phyloP scores from a whole-genome alignment of 2,329 filamentous ascomycete species.

The Colletotrichum paranaense region DNA sequence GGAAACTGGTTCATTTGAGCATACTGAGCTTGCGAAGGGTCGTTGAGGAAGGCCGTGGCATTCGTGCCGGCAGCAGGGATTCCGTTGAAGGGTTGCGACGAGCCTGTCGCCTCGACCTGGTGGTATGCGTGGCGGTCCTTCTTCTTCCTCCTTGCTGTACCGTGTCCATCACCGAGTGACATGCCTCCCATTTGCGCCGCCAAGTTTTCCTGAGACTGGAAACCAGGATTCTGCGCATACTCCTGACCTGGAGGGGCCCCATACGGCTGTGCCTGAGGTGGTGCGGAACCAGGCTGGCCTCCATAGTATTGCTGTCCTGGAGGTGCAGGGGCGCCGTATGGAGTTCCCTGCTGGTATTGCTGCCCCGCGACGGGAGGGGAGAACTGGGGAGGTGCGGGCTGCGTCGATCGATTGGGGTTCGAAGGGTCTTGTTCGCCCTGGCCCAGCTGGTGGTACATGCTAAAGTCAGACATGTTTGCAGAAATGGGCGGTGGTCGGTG shows the following conservation, averaged over 20 bases:
- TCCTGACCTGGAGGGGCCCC: constrained; percentile 43
- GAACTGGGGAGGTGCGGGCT: constrained; percentile 66
- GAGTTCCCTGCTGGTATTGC: constrained; percentile 61
- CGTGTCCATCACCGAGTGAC: constrained; percentile 69
- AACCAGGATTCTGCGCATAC: constrained; percentile 45
- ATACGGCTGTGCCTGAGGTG: constrained; percentile 45
- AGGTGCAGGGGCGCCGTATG: constrained; percentile 51
- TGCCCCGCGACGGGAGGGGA: constrained; percentile 64
- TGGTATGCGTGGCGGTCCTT: constrained; percentile 96
- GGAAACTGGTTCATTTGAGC: constrained; percentile 70
- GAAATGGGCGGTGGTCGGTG: background rate
- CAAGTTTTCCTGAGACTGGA: constrained; percentile 60
- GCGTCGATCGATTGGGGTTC: constrained; percentile 62
- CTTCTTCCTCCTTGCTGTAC: constrained; percentile 78
- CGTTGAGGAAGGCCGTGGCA: constrained; percentile 53
- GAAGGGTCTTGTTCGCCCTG: constrained; percentile 68
- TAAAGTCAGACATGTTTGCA: constrained; percentile 64
- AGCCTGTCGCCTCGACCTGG: constrained; percentile 78
- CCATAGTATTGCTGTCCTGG: constrained; percentile 55
- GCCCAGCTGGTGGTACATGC: constrained; percentile 67
- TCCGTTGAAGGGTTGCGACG: constrained; percentile 77
- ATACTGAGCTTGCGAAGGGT: constrained; percentile 51
- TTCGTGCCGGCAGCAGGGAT: constrained; percentile 69
- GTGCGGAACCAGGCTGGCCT: constrained; percentile 45
- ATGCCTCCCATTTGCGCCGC: constrained; percentile 83